These are phyloP conservation scores for Colletotrichum neosansevieriae DNA, from an alignment of 2,329 filamentous ascomycete genomes.

Conservation along the genomic window DNA sequence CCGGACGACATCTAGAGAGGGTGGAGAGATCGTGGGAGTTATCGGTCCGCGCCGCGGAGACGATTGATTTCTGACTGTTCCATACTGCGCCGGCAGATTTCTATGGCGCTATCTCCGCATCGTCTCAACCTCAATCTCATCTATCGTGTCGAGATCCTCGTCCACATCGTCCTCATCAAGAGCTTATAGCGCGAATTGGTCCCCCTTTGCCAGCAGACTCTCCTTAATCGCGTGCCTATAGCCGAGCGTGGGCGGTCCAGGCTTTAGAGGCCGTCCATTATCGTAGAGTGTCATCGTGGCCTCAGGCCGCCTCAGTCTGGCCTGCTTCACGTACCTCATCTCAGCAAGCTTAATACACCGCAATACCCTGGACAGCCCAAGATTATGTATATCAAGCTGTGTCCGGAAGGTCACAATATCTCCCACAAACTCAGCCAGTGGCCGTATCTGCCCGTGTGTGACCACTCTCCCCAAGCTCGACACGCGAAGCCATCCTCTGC, in stretches of 20 bases:
- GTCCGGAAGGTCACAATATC: background rate
- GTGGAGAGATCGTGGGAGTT: background rate
- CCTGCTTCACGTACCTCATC: background rate
- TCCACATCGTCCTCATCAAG: background rate
- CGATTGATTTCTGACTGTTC: background rate
- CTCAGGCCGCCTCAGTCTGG: background rate
- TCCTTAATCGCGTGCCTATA: background rate
- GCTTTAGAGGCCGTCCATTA: background rate
- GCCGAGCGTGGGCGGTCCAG: background rate
- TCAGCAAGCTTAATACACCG: background rate
- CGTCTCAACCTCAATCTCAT: background rate
- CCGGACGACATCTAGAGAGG: background rate
- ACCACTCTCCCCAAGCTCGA: background rate
- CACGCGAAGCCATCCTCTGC: background rate
- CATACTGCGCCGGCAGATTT: background rate
- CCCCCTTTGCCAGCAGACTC: background rate
- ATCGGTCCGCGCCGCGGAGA: background rate
- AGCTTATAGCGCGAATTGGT: background rate
- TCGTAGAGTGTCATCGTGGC: conserved; percentile 1
- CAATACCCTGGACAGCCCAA: background rate
- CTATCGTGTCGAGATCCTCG: background rate
- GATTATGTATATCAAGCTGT: background rate
- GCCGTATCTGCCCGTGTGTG: background rate
- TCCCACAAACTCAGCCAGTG: background rate
- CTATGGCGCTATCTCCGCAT: background rate